A percentile compares a stretch with the other conserved stretches of the same genome.
These are phyloP conservation scores for Dioszegia hungarica DNA, from an alignment of 768 basidiomycete species.

Conservation along the genomic window DNA sequence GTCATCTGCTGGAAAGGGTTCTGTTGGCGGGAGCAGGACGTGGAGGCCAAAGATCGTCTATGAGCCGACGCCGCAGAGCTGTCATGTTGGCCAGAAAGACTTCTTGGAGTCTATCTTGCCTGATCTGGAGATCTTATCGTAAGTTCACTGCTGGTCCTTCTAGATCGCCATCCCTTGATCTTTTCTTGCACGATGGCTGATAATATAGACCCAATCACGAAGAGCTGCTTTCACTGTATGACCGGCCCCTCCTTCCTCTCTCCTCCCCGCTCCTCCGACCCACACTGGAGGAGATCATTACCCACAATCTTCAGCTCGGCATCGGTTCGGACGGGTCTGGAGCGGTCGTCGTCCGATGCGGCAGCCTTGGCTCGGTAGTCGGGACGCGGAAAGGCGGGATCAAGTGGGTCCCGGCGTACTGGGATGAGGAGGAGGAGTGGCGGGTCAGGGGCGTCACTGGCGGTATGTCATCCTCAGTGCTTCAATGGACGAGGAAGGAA, in stretches of 20 bases:
- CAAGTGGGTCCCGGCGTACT: conserved; percentile 39
- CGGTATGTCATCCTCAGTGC: conserved; percentile 22
- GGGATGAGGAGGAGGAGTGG: conserved; percentile 8
- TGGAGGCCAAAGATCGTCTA: conserved; percentile 41
- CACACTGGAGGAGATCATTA: conserved; percentile 21
- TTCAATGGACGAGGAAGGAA: background rate
- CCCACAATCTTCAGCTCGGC: conserved; percentile 25
- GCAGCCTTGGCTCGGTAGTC: conserved; percentile 25
- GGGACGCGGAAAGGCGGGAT: conserved; percentile 26
- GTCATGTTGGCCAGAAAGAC: conserved; percentile 27
- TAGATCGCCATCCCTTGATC: no score
- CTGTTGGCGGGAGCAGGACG: background rate
- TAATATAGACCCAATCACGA: conserved; percentile 40
- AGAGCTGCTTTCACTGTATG: conserved; percentile 34
- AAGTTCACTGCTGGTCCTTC: conserved; percentile 8
- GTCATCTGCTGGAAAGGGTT: no score
- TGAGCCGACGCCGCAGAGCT: conserved; percentile 35
- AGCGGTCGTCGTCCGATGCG: conserved; percentile 32
- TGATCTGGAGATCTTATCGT: conserved; percentile 32
- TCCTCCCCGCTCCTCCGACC: conserved; percentile 15
- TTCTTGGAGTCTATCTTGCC: conserved; percentile 25
- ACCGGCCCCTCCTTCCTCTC: conserved; percentile 3
- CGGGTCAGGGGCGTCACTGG: conserved; percentile 37
- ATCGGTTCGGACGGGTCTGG: conserved; percentile 27
- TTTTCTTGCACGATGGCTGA: background rate